These are phyloP conservation scores for Fusarium sp. DNA, from an alignment of 2,329 filamentous ascomycete genomes.

Conservation along the genomic window DNA sequence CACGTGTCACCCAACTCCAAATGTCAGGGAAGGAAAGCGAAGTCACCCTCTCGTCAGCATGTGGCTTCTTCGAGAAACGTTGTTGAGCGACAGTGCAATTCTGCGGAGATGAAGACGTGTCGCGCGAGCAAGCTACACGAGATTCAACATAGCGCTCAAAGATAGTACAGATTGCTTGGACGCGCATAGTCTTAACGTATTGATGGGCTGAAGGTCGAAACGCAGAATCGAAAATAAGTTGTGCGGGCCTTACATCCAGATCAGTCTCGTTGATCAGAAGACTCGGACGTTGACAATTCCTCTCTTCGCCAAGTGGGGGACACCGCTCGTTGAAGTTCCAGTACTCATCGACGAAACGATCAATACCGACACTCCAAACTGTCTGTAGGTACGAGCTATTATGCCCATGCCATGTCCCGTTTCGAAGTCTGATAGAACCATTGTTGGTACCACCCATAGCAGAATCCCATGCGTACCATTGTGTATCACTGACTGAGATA, in stretches of 20 bases:
- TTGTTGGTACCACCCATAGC: background rate
- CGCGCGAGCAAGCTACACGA: background rate
- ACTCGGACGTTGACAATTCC: background rate
- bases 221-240: background rate
- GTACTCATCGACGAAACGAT: slow-evolving; percentile 1
- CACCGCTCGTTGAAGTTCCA: background rate
- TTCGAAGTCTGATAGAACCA: background rate
- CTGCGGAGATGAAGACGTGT: background rate
- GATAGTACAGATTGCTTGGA: background rate
- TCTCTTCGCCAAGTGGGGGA: background rate
- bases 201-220: background rate
- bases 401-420: slow-evolving; percentile 22
- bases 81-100: background rate
- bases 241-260: background rate
- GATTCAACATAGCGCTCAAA: background rate
- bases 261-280: background rate
- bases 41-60: background rate
- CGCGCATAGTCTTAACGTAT: background rate
- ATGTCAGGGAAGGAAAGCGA: background rate
- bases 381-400: background rate
- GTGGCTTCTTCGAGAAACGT: background rate
- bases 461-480: background rate
- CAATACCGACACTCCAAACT: background rate
- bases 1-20: background rate
- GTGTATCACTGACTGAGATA: background rate